These are phyloP conservation scores for Aspergillus neoniger DNA, from an alignment of 2,329 filamentous ascomycete genomes.

Conservation along the genomic window DNA sequence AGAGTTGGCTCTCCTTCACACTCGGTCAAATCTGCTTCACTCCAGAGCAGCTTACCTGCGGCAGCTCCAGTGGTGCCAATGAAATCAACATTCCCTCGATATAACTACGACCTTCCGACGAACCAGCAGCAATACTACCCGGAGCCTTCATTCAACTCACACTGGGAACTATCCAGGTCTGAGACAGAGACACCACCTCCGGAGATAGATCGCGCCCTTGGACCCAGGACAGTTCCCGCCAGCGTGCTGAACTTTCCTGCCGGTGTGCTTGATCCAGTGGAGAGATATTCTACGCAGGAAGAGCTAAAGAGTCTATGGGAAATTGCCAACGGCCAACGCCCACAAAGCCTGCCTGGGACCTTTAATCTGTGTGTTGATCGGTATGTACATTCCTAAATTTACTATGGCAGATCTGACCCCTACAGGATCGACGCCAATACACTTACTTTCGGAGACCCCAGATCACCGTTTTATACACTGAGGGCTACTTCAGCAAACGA, in stretches of 20 bases:
- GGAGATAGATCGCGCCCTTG: conserved; percentile 39
- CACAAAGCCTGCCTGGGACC: conserved; percentile 31
- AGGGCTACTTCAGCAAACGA: conserved; percentile 46
- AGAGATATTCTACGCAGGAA: conserved; percentile 41
- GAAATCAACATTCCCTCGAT: conserved; percentile 50
- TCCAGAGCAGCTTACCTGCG: conserved; percentile 21
- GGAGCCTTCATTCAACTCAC: conserved; percentile 22
- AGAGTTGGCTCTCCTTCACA: background rate
- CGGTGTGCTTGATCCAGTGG: conserved; percentile 37
- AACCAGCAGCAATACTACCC: conserved; percentile 42
- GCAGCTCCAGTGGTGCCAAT: conserved; percentile 42
- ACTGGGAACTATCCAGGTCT: conserved; percentile 24
- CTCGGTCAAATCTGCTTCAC: conserved; percentile 15
- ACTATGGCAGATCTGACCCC: conserved; percentile 17
- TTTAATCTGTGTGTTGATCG: conserved; percentile 46
- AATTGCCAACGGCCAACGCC: conserved; percentile 47
- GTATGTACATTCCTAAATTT: conserved; percentile 29
- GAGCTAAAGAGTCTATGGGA: conserved; percentile 49
- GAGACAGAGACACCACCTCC: conserved; percentile 35
- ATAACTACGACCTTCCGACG: conserved; percentile 42
- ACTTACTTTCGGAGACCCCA: conserved; percentile 46
- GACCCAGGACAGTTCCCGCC: conserved; percentile 46
- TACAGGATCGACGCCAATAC: conserved; percentile 43
- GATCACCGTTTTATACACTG: conserved; percentile 49
- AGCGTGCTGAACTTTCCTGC: conserved; percentile 46